Base-by-base conservation (phyloP, 2,329 filamentous ascomycete species). In the Colletotrichum gigasporum region DNA sequence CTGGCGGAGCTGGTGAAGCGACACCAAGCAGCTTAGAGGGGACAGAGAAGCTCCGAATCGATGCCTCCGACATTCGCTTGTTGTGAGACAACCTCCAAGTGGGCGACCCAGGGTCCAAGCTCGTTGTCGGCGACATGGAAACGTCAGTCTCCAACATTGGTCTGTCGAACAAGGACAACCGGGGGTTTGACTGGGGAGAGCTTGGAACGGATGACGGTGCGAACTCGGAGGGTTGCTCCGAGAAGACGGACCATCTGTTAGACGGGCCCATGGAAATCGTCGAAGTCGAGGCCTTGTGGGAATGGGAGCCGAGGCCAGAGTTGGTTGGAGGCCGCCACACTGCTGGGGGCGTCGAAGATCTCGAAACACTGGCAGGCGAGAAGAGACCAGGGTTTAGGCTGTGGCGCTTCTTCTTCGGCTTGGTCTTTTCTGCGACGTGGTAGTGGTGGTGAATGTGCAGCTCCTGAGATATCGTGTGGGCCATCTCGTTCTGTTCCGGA, bases 401-500 rank as follows among this genome's bases (percentile, higher is more conserved):
- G 30, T 87, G 85, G 2, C 92, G 88, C 80, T 90, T 91, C 79
- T 93, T 96, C 79, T 89, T 92, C 14, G 75, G 72, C 62, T 91
- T 89, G 18, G 85, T 82, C 74, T 88, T 90, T 55, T 85, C 79
- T 1, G 88, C 80, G 10, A 90, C 86, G 69, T 97, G 94, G 73
- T 97, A 97, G 74, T 98, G 95, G 71, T 98, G 94, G 72, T 98
- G 95, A 45, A 98, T 92, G 71, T 97, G 95, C 12, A 97, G 80
- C 71, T 96, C 92, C 71, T 92, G 91, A 0, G 91, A 90, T 3
- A 85, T 69, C 12, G 54, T 53, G 16, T 76, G 79, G 30, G 79
- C 76, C 51, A 60, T 20, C 44, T 67, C 48, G 35, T 37, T 16
- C 8, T 50, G 16, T n/a, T 63, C 59, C 18, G 82, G 77, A 37